These are phyloP conservation scores for Pseudozyma hubeiensis DNA, from an alignment of 1,284 basidiomycete genomes.

Conservation along the genomic window DNA sequence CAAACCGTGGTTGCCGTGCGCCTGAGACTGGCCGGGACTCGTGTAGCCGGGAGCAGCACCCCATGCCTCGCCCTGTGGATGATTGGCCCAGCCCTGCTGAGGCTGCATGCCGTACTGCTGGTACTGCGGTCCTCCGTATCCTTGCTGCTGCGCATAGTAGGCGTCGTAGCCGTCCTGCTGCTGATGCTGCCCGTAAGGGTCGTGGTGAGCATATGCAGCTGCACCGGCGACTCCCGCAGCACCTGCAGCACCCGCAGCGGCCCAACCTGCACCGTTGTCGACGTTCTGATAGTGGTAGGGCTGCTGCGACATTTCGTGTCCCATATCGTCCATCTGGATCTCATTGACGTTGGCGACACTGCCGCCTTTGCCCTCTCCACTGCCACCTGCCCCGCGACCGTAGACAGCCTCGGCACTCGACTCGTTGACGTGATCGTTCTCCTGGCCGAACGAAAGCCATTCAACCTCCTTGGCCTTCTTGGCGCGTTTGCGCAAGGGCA, in stretches of 20 bases:
- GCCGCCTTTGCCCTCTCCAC: slow-evolving; percentile 45
- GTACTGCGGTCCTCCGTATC: slow-evolving; percentile 23
- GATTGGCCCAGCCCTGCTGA: slow-evolving; percentile 28
- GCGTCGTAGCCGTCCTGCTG: slow-evolving; percentile 37
- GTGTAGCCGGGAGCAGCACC: slow-evolving; percentile 43
- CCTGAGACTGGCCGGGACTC: slow-evolving; percentile 26
- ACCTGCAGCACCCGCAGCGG: slow-evolving; percentile 22
- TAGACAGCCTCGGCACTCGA: slow-evolving; percentile 47
- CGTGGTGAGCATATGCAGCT: slow-evolving; percentile 25
- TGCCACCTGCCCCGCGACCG: slow-evolving; percentile 45
- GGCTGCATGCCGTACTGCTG: slow-evolving; percentile 46
- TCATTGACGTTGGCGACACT: slow-evolving; percentile 49
- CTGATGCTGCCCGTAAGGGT: slow-evolving; percentile 32
- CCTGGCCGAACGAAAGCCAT: slow-evolving; percentile 56
- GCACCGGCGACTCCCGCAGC: slow-evolving; percentile 15
- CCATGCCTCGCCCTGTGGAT: slow-evolving; percentile 35
- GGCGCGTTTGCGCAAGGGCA: slow-evolving; percentile 48
- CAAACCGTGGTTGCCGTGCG: slow-evolving; percentile 29
- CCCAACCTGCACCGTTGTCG: slow-evolving; percentile 35
- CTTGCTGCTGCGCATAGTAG: slow-evolving; percentile 39
- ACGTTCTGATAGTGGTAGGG: slow-evolving; percentile 48
- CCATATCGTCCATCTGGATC: slow-evolving; percentile 53
- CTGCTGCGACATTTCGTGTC: slow-evolving; percentile 39
- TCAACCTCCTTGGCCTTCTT: slow-evolving; percentile 57
- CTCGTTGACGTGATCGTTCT: slow-evolving; percentile 59